A percentile compares a stretch with the other conserved stretches of the same genome.
Conservation (phyloP, 495 filamentous ascomycete species). For the Penicillium pulvis region DNA sequence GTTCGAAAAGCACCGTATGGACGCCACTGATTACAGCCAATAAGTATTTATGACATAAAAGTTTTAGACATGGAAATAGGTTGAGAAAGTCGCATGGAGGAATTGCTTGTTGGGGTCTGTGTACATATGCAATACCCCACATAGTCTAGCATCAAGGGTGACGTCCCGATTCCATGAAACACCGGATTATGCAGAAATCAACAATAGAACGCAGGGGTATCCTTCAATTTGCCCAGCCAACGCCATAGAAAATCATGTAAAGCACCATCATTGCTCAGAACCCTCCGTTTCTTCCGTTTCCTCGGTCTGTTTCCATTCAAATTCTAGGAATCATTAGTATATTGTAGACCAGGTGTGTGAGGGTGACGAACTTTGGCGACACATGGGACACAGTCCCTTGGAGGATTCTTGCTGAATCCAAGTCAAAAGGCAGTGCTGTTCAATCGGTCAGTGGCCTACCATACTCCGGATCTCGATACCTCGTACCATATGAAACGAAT, state of each 20-base stretch:
- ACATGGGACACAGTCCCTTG: slow-evolving; percentile 97
- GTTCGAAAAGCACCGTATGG: not conserved
- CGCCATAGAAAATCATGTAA: slow-evolving; percentile 10
- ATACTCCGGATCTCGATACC: not conserved
- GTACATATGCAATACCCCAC: not conserved
- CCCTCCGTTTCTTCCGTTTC: slow-evolving; percentile 16
- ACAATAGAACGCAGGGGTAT: slow-evolving; percentile 15
- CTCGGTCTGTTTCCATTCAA: slow-evolving; percentile 64
- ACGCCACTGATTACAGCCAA: not conserved
- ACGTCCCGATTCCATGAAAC: not conserved
- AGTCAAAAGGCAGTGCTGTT: slow-evolving; percentile 88
- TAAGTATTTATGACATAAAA: not conserved
- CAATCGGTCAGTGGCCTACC: slow-evolving; percentile 8
- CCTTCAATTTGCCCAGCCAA: slow-evolving; percentile 8
- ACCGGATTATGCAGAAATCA: not conserved
- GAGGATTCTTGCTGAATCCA: slow-evolving; percentile 96
- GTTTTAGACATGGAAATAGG: not conserved
- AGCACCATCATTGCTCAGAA: slow-evolving; percentile 13
- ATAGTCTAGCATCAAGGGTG: no score
- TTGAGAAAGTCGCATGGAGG: not conserved
- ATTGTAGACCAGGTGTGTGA: not conserved
- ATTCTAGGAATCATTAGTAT: slow-evolving; percentile 47
- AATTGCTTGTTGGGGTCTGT: not conserved
- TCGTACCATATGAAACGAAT: slow-evolving; percentile 93
- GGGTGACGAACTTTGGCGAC: slow-evolving; percentile 75